Percentiles rank a stretch among this genome's conserved stretches.
Conservation (phyloP, 257 asterid species). For the Handroanthus guayacan region DNA sequence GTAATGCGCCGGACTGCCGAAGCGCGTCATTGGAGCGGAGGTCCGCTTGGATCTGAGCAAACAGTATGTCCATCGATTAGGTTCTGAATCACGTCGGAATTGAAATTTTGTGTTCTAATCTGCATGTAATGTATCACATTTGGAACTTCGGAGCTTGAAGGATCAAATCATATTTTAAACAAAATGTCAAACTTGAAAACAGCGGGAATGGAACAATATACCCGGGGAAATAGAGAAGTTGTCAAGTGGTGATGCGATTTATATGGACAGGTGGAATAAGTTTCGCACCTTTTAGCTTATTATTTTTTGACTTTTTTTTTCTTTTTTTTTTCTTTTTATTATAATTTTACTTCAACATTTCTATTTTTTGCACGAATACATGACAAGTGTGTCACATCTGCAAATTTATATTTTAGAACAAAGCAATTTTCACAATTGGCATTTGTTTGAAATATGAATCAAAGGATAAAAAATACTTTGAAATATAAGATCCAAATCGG, state of each 20-base stretch:
- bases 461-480: no score
- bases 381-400: no score
- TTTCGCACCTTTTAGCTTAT: background rate
- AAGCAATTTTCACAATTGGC: no score
- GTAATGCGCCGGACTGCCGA: slow-evolving; percentile 89
- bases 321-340: no score
- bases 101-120: slow-evolving; percentile 1
- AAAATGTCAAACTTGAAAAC: slow-evolving; percentile 5
- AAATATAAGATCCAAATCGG: no score
- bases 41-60: slow-evolving; percentile 95
- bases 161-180: slow-evolving; percentile 1
- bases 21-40: slow-evolving; percentile 90
- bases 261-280: background rate
- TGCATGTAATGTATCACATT: background rate
- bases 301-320: no score
- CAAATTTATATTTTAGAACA: no score
- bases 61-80: slow-evolving; percentile 72
- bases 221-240: background rate
- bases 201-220: background rate
- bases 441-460: no score
- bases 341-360: no score
- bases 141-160: slow-evolving; percentile 23
- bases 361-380: no score
- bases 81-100: slow-evolving; percentile 18
- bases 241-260: background rate